Percentiles rank a stretch among this genome's conserved stretches.
phyloP scores from a whole-genome alignment of 2,329 filamentous ascomycete species.

The Furcasterigmium sp. region DNA sequence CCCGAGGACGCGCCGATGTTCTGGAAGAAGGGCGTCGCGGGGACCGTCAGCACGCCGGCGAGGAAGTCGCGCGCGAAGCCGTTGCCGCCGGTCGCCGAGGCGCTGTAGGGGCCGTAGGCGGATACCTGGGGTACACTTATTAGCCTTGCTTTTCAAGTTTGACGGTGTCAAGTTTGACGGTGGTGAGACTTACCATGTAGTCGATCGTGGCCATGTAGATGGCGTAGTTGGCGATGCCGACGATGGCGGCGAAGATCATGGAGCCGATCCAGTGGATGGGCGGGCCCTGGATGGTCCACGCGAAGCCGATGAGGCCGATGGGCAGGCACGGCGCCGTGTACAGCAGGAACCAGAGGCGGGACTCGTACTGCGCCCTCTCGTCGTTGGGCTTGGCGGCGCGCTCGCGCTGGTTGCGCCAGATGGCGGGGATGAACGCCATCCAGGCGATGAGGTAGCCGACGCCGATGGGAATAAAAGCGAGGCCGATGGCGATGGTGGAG shows the following conservation, averaged over 20 bases:
- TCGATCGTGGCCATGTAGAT: slow-evolving; percentile 76
- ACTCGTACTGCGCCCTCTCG: slow-evolving; percentile 63
- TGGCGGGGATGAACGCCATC: slow-evolving; percentile 52
- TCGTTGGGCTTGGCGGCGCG: slow-evolving; percentile 43
- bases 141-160: too few relatives aligned
- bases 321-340: slow-evolving; percentile 56
- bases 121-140: slow-evolving; percentile 44
- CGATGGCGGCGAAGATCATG: slow-evolving; percentile 58
- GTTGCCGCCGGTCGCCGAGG: slow-evolving; percentile 71
- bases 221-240: slow-evolving; percentile 68
- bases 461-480: slow-evolving; percentile 61
- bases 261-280: slow-evolving; percentile 63
- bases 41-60: slow-evolving; percentile 65
- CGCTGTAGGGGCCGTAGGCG: slow-evolving; percentile 67
- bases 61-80: slow-evolving; percentile 70
- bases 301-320: slow-evolving; percentile 66
- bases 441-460: slow-evolving; percentile 62
- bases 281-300: slow-evolving; percentile 61
- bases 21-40: slow-evolving; percentile 58
- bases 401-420: slow-evolving; percentile 46
- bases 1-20: slow-evolving; percentile 45
- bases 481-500: slow-evolving; percentile 46
- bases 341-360: slow-evolving; percentile 59
- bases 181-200: slow-evolving; percentile 56
- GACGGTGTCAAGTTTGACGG: too few relatives aligned